Evolutionary conservation across 129 eudicot genomes (phyloP).

Genomic region (Glebionis coronaria): DNA sequence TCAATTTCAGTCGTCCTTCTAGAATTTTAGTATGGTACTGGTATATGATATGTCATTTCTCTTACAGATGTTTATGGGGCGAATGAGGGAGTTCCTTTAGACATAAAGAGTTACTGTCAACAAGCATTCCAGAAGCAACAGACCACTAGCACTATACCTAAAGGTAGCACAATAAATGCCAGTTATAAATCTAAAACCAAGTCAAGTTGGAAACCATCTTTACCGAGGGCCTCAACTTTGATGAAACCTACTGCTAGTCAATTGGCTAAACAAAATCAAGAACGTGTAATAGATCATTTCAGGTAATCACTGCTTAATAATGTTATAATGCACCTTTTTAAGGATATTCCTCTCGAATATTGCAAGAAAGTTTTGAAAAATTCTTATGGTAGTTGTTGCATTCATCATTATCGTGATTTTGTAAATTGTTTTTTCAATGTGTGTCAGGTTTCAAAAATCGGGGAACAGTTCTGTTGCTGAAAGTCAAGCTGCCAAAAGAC

Average conservation of each 20-base stretch:
- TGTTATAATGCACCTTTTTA: not conserved
- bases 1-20: too few species aligned
- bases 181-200: slow-evolving; percentile 42
- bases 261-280: slow-evolving; percentile 82
- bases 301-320: slow-evolving; percentile 43
- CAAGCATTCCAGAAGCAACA: slow-evolving; percentile 39
- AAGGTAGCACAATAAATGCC: slow-evolving; percentile 34
- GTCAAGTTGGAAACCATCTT: slow-evolving; percentile 45
- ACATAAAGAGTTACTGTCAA: slow-evolving; percentile 22
- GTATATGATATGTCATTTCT: not conserved
- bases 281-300: slow-evolving; percentile 35
- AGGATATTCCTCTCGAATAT: not conserved
- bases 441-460: slow-evolving; percentile 46
- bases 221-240: slow-evolving; percentile 75
- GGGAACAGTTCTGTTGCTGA: slow-evolving; percentile 56
- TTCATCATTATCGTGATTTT: slow-evolving; percentile 14
- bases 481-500: slow-evolving; percentile 90
- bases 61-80: slow-evolving; percentile 35
- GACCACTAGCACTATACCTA: slow-evolving; percentile 30
- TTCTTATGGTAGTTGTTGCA: not conserved
- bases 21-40: too few species aligned
- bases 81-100: slow-evolving; percentile 34
- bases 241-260: slow-evolving; percentile 99
- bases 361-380: not conserved
- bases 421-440: not conserved